Evolutionary conservation across 2,329 filamentous ascomycete species (phyloP), one percentile per base, ranked within the genome.

Genomic region (Colletotrichum lindemuthianum): DNA sequence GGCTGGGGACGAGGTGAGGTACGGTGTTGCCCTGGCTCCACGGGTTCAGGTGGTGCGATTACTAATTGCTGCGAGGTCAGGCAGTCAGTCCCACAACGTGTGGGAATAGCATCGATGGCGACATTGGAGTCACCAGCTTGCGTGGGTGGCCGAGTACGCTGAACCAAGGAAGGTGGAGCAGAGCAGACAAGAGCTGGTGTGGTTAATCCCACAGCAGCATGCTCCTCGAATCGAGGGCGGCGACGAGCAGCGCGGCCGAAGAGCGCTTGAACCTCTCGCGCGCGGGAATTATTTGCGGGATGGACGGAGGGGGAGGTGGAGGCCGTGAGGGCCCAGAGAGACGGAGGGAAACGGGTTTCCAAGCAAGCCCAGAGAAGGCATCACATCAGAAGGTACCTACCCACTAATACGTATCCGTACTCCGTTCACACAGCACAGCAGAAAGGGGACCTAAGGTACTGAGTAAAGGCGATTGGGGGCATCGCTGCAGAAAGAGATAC

Each of bases 281-380:
- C 61, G 63, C 63, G 63, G 63, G 58, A 61, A 52, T 56, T 65
- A 56, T 24, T 24, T 24, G 24, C 58, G 58, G 63, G 51, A 65
- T 57, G 58, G 59, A 34, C 51, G 52, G 63, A 57, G 34, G 49
- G n/a, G 45, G 47, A 47, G 9, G 47, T 15, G 48, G 50, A 45
- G 57, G 24, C 45, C 24, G 33, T 24, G 4, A 24, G 24, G 24
- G 24, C 5, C 24, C 24, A 24, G 24, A 24, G 24, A 24, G 24
- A 24, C 24, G 5, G 24, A 5, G 34, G 49, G 36, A 48, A 57
- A 44, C 57, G 37, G 13, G 33, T 47, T 43, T 64, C 45, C 41
- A 45, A 51, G 45, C 58, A 51, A 45, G 51, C 15, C n/a, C 49
- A 40, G 15, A 56, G 47, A 61, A 36, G 61, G 51, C 61, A 61